Evolutionary conservation across 106 monocot genomes (phyloP).

Genomic region (Narthecium ossifragum): DNA sequence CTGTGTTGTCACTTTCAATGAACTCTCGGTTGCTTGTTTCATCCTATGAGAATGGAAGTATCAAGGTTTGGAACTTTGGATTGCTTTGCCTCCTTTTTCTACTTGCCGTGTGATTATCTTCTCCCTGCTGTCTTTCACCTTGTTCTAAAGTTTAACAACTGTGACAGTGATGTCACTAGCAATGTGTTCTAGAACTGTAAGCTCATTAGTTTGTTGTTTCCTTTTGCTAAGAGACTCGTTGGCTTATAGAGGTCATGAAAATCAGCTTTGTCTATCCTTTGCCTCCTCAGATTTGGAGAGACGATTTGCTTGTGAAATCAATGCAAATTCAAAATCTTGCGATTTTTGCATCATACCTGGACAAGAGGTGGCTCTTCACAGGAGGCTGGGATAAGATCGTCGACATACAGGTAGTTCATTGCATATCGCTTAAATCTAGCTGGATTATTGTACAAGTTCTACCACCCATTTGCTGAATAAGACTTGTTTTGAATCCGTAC

Average conservation of each 20-base stretch:
- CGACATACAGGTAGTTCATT: slow-evolving; percentile 49
- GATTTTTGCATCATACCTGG: slow-evolving; percentile 56
- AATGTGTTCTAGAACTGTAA: too few species aligned
- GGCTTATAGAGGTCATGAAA: too few species aligned
- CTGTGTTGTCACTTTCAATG: slow-evolving; percentile 65
- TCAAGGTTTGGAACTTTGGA: slow-evolving; percentile 75
- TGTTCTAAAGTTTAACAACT: too few species aligned
- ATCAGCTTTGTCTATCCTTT: background rate
- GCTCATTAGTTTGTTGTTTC: too few species aligned
- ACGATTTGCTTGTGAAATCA: slow-evolving; percentile 50
- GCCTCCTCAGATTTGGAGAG: slow-evolving; percentile 73
- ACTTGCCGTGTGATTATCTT: background rate
- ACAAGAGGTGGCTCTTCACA: slow-evolving; percentile 54
- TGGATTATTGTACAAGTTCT: background rate
- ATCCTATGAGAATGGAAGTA: slow-evolving; percentile 67
- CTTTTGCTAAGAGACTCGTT: too few species aligned
- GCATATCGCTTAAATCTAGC: background rate
- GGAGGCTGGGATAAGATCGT: slow-evolving; percentile 80
- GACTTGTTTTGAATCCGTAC: too few species aligned
- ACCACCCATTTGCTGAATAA: too few species aligned
- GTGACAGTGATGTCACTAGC: too few species aligned
- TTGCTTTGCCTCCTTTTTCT: background rate
- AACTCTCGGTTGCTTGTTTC: slow-evolving; percentile 36
- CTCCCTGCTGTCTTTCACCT: too few species aligned
- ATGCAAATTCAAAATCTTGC: slow-evolving; percentile 57